Conservation (phyloP, 345 rosid species). For the Moricandia moricandioides region DNA sequence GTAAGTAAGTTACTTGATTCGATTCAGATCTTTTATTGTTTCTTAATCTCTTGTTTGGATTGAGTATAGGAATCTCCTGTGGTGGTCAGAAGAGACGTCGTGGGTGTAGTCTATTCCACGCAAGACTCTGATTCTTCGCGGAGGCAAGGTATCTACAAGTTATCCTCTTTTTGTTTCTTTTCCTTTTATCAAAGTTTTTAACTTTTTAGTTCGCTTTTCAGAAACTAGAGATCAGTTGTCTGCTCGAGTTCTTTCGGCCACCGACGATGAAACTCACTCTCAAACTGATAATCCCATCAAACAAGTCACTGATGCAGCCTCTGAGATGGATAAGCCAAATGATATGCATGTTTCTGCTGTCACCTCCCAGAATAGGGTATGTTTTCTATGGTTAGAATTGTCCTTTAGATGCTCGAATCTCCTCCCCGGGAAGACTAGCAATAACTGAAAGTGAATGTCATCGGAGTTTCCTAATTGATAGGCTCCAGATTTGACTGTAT, state of each 20-base stretch:
- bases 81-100: conserved; percentile 44
- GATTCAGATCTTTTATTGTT: conserved; percentile 2
- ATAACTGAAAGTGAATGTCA: neutral
- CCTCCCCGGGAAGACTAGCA: too few relatives aligned
- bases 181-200: too few relatives aligned
- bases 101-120: conserved; percentile 55
- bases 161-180: conserved; percentile 5
- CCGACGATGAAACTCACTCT: conserved; percentile 50
- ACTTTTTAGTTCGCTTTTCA: too few relatives aligned
- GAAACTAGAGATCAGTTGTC: conserved; percentile 58
- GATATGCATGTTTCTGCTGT: conserved; percentile 9
- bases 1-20: conserved; percentile 30
- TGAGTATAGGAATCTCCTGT: conserved; percentile 52
- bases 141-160: conserved; percentile 37
- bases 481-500: neutral
- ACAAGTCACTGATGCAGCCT: conserved; percentile 43
- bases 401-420: too few relatives aligned
- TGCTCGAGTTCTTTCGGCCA: conserved; percentile 68
- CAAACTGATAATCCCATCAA: conserved; percentile 47
- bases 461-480: neutral
- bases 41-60: conserved; percentile 16
- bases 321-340: conserved; percentile 4
- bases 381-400: too few relatives aligned
- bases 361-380: conserved; percentile 35
- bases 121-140: conserved; percentile 17